Base-by-base conservation (phyloP, 176 grass and related monocot genomes). In the Zea luxurians region DNA sequence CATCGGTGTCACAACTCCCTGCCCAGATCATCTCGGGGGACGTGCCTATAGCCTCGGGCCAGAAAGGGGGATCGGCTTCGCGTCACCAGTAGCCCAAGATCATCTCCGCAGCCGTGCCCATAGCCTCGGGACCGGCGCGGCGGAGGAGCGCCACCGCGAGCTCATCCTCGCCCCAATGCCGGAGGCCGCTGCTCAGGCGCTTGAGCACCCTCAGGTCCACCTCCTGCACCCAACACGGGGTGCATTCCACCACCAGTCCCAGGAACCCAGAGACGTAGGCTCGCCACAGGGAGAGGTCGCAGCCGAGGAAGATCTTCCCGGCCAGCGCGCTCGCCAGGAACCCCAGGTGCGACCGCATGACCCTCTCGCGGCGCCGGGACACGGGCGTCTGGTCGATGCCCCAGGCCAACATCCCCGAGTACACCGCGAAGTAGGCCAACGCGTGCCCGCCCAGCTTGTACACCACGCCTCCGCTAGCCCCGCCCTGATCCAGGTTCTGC, bases 331-430 rank as follows among this genome's bases (percentile, higher is more conserved):
- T 83, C 1, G 85, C 89, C 21, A 97, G 64, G 83, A 97, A 97
- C 68, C 94, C 83, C 27, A 97, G 82, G 73, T 97, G 95, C 0
- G 75, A 85, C 46, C 68, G 47, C 68, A 88, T 86, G 48, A 97
- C 95, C 76, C 87, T 84, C 37, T 91, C 72, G 8, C 95, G 85
- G 44, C 95, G 78, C 65, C 88, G 86, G 12, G 95, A 90, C 2
- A 92, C 69, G 0, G 89, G 65, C 8, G 74, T 82, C 37, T 65
- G 77, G 70, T 97, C 87, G 5, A 94, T 92, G 46, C 91, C 91
- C 95, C 95, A 97, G 2, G 95, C 95, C 4, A 97, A 94, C 89
- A 97, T 94, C 48, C 95, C 91, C 6, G 87, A 83, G 79, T 89
- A 89, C 48, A 97, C 80, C 3, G 91, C 83, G 6, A 97, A 75